Percentiles rank a stretch among this genome's conserved stretches.
These are phyloP conservation scores for Mrakia blollopis DNA, from an alignment of 768 basidiomycete species.

Conservation along the genomic window DNA sequence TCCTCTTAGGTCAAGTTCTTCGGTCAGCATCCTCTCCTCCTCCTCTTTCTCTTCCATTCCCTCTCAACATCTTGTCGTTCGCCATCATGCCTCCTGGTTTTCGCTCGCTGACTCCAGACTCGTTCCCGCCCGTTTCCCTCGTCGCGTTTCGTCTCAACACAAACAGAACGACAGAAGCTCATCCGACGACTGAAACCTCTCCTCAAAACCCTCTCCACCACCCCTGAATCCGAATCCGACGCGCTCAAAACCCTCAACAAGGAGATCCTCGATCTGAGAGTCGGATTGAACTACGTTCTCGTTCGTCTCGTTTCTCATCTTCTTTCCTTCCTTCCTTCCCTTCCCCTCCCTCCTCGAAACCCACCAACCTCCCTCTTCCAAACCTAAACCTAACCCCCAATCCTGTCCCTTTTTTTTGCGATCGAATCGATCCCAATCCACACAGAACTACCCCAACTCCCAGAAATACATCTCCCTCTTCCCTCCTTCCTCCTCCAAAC, in stretches of 20 bases:
- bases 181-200: slow-evolving; percentile 59
- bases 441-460: slow-evolving; percentile 73
- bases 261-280: slow-evolving; percentile 60
- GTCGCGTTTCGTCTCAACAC: not conserved
- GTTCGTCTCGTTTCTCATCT: slow-evolving; percentile 47
- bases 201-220: slow-evolving; percentile 29
- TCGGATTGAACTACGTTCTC: slow-evolving; percentile 85
- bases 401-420: slow-evolving; percentile 12
- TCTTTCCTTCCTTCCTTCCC: slow-evolving; percentile 23
- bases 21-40: slow-evolving; percentile 52
- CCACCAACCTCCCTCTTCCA: not conserved
- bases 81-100: too few relatives aligned
- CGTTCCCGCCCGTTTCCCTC: not conserved
- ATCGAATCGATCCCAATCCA: not conserved
- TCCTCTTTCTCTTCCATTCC: not conserved
- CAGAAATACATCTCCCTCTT: slow-evolving; percentile 88
- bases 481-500: slow-evolving; percentile 47
- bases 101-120: not conserved
- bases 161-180: slow-evolving; percentile 78
- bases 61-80: too few relatives aligned
- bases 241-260: slow-evolving; percentile 48
- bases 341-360: not conserved
- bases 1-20: slow-evolving; percentile 74
- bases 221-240: slow-evolving; percentile 41
- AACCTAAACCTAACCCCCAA: not conserved